Evolutionary conservation across 1,284 basidiomycete species (phyloP), one percentile per base, ranked within the genome.

Genomic region (Rugiboletus extremiorientalis): DNA sequence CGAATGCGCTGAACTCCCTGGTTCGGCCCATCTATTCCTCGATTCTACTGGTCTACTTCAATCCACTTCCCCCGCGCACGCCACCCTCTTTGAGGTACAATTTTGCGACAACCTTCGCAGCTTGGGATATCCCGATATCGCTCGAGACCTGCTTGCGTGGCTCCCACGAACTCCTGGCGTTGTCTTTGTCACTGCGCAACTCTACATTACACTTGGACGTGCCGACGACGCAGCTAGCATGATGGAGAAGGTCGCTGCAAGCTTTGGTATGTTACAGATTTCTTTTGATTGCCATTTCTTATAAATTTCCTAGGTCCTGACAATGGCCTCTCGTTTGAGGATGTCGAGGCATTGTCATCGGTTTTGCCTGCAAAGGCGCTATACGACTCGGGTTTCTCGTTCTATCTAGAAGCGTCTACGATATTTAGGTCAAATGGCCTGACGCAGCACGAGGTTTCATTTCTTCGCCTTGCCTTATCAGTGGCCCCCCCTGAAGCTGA

Each of bases 401-500:
- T 91, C 75, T 95, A 93, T 74, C 73, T 86, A 36, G 91, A 94
- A 70, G 80, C 84, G 44, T 82, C 88, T n/a, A 76, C 80, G 27
- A 75, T 94, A 16, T 94, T 93, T 76, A 88, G 86, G 66, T 76
- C 80, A 45, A 78, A 77, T 42, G 76, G 75, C 31, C 74, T 83
- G 56, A 79, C 85, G 22, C 76, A 76, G 30, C 79, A 91, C 41
- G 88, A 93, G 61, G 83, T 91, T 34, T 73, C 74, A 27, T 96
- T 96, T 68, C 84, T 89, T 50, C 84, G 88, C 61, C 77, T 89
- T 33, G 92, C 94, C 6, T 79, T 96, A 53, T 85, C 88, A n/a
- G 80, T 81, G 48, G 84, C 85, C 15, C 78, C 84, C 33, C 65
- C 70, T 30, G 79, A 77, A 28, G 72, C 75, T 23, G 83, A 89